Base-by-base conservation (phyloP, 192 early-diverging fungal genomes). In the Irineochytrium annulatum region DNA sequence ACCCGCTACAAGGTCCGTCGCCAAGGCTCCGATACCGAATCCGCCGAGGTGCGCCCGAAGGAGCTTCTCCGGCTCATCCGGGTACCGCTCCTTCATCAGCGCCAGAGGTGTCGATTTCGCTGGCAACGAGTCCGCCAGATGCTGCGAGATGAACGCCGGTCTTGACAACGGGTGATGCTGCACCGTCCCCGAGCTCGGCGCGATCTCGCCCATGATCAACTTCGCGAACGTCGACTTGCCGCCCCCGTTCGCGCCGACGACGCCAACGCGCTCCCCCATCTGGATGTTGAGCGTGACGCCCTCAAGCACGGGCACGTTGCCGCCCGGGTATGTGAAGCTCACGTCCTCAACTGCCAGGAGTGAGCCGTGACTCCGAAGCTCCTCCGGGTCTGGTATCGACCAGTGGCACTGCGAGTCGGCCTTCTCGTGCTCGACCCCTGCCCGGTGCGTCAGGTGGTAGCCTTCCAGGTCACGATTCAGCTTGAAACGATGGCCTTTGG, bases 131-230 rank as follows among this genome's bases (percentile, higher is more conserved):
- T 46, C 83, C 78, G 66, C 91, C 87, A 4, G 78, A 60, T 91
- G 79, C 66, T 97, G 94, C n/a, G 87, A 76, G 68, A 91, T 88
- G 58, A 91, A 90, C 2, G 89, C 93, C 29, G 92, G 77, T 43
- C 81, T 80, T 53, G 86, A 68, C 32, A 82, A 57, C 4, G 86
- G 76, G 55, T 88, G 85, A 5, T 70, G 68, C 27, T 80, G 74
- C 26, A 95, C 73, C 0, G 68, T 59, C 14, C 94, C 94, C 3
- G 59, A 64, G 3, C 79, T 84, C 4, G 88, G 90, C 0, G 67
- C 37, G 0, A 82, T 63, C 3, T 77, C 73, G 6, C 88, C 86
- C 14, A 83, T 75, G 52, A 96, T 73, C 43, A 92, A 57, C 19
- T 89, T 82, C 62, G 93, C 68, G 8, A 96, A 73, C 3, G 94